Percentiles rank a stretch among this genome's conserved stretches.
Conservation (phyloP, 2,329 filamentous ascomycete genomes). For the Claviceps fusiformis region DNA sequence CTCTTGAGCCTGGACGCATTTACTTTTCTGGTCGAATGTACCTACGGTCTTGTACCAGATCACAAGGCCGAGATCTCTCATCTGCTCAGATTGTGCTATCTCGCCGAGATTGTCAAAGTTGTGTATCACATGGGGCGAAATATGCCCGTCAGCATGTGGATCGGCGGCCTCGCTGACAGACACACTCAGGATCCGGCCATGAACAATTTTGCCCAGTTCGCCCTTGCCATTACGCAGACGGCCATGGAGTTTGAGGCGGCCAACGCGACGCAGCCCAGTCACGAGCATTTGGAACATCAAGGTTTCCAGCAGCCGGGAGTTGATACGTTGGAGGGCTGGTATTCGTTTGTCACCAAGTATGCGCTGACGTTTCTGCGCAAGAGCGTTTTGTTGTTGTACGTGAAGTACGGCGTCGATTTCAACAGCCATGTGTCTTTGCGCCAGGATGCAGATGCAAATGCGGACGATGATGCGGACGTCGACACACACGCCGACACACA, state of each 20-base stretch:
- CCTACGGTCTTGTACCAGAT: slow-evolving; percentile 54
- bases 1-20: slow-evolving; percentile 61
- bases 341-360: slow-evolving; percentile 60
- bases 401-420: slow-evolving; percentile 81
- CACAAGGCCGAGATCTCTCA: slow-evolving; percentile 64
- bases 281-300: slow-evolving; percentile 23
- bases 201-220: slow-evolving; percentile 42
- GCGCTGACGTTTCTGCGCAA: slow-evolving; percentile 86
- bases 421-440: slow-evolving; percentile 51
- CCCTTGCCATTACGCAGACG: slow-evolving; percentile 31
- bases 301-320: slow-evolving; percentile 44
- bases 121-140: slow-evolving; percentile 46
- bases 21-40: slow-evolving; percentile 67
- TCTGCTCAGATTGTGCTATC: slow-evolving; percentile 71
- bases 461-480: slow-evolving; percentile 28
- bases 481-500: slow-evolving; percentile 50
- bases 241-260: slow-evolving; percentile 27
- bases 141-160: slow-evolving; percentile 35
- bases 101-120: slow-evolving; percentile 81
- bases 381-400: slow-evolving; percentile 66
- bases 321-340: slow-evolving; percentile 38
- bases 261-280: slow-evolving; percentile 13
- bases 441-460: slow-evolving; percentile 55
- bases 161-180: slow-evolving; percentile 29
- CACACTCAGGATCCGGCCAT: slow-evolving; percentile 32